phyloP scores from a whole-genome alignment of 352 stramenopile species.

The Globisporangium emineosum region DNA sequence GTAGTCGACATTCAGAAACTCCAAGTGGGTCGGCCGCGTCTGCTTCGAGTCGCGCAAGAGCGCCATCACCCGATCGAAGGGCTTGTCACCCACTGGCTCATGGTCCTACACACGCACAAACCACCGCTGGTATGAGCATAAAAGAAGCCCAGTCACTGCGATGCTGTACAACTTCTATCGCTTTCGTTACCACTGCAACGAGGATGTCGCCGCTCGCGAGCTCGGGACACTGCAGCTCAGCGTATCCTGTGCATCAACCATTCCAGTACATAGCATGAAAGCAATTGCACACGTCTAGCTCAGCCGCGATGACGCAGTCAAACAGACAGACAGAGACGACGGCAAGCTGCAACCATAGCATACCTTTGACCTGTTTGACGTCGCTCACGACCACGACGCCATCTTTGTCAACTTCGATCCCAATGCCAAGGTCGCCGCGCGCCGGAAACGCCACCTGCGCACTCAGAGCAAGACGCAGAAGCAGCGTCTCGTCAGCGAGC shows the following conservation, averaged over 20 bases:
- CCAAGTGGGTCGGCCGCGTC: slow-evolving; percentile 23
- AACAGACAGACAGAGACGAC: background rate
- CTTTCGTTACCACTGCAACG: slow-evolving; percentile 25
- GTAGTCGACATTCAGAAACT: slow-evolving; percentile 28
- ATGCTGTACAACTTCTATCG: background rate
- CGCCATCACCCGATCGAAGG: slow-evolving; percentile 29
- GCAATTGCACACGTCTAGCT: background rate
- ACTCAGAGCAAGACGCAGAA: background rate
- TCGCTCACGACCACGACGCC: slow-evolving; percentile 31
- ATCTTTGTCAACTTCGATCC: slow-evolving; percentile 25
- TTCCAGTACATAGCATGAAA: background rate
- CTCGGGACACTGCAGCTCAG: slow-evolving; percentile 24
- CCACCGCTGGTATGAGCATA: background rate
- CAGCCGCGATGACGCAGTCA: background rate
- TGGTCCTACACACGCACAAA: background rate
- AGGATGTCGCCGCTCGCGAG: slow-evolving; percentile 31
- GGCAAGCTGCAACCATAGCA: no score
- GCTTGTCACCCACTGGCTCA: slow-evolving; percentile 12
- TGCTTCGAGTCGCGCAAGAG: slow-evolving; percentile 18
- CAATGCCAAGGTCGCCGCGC: slow-evolving; percentile 29
- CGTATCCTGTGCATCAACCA: slow-evolving; percentile 23
- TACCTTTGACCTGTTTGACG: slow-evolving; percentile 22
- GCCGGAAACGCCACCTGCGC: slow-evolving; percentile 23
- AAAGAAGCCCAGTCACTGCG: background rate
- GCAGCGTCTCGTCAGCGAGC: background rate